Base-by-base conservation (phyloP, 306 rosid species). In the Ceratonia siliqua region DNA sequence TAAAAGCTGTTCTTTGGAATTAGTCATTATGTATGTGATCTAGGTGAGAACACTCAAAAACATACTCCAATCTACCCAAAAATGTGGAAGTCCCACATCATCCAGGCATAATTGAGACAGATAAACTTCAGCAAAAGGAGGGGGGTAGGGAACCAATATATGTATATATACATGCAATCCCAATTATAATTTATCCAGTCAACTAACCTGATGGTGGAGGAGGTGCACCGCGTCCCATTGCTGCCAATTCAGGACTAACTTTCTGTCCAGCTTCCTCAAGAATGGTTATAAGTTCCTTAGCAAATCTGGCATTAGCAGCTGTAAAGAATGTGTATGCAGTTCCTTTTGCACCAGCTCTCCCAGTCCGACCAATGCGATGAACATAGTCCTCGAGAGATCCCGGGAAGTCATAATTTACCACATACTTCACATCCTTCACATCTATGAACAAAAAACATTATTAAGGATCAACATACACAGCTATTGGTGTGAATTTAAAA, bases 261-360 rank as follows among this genome's bases (percentile, higher is more conserved):
- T 91, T 92, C 85, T 92, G 99, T 65, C 96, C 97, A 32, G 96
- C 97, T 85, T 94, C 99, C 84, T 90, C 96, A 11, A 94, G 99
- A 78, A 94, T 87, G 78, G 79, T 76, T 52, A 88, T 89, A 39
- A 94, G 95, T 79, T 92, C 99, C 82, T 92, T 92, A 4, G 97
- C 95, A 62, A 94, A 94, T 79, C 99, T 87, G 63, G 99, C 99
- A 86, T 92, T 94, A 39, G 93, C 88, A 59, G 97, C 99, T 1
- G 99, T 94, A 74, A 94, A 94, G 87, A 92, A 94, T 66, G 99
- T 87, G 81, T 94, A 89, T 1, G 99, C 99, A 28, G 97, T 94
- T 85, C 99, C 99, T 85, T 94, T 94, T 28, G 99, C 99, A 68
- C 99, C 97, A 35, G 99, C 99, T 84, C 97, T 89, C 59, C 99